Percentiles rank a stretch among this genome's conserved stretches.
Conservation (phyloP, 352 stramenopile species). For the Globisporangium parvum region DNA sequence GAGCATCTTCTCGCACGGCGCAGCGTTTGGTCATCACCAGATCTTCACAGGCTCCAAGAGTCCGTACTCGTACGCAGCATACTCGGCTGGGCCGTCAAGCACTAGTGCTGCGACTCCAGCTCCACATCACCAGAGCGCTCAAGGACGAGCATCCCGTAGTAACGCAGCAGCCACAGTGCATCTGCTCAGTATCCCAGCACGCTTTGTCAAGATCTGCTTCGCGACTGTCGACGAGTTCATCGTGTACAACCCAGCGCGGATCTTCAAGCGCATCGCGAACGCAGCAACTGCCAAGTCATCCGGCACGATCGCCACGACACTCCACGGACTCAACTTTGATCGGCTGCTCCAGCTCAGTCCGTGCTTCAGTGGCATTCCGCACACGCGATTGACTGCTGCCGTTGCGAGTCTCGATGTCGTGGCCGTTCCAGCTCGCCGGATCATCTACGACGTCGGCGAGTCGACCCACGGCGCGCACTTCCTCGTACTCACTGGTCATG, state of each 20-base stretch:
- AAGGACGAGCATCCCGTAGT: too few relatives aligned
- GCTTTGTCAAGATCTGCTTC: constrained; percentile 24
- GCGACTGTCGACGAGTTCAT: constrained; percentile 24
- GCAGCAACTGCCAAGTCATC: constrained; percentile 2
- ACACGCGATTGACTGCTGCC: constrained; percentile 10
- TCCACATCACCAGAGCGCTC: background rate
- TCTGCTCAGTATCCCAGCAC: constrained; percentile 25
- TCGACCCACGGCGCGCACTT: constrained; percentile 12
- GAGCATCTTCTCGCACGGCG: constrained; percentile 27
- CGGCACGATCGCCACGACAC: background rate
- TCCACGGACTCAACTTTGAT: constrained; percentile 14
- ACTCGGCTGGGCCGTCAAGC: constrained; percentile 9
- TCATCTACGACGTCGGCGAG: constrained; percentile 25
- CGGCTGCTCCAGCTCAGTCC: constrained; percentile 17
- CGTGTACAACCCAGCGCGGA: constrained; percentile 35
- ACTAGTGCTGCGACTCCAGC: background rate
- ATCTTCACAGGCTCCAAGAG: constrained; percentile 30
- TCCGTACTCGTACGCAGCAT: constrained; percentile 33
- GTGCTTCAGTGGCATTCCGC: constrained; percentile 19
- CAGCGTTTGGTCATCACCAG: constrained; percentile 35
- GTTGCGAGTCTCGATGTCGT: constrained; percentile 14
- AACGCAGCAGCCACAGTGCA: constrained; percentile 1
- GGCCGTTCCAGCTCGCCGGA: constrained; percentile 13
- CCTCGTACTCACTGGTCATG: constrained; percentile 17
- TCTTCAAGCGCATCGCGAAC: constrained; percentile 25